A percentile compares a stretch with the other conserved stretches of the same genome.
These are phyloP conservation scores for Flammula alnicola DNA, from an alignment of 1,284 basidiomycete species.

Conservation along the genomic window DNA sequence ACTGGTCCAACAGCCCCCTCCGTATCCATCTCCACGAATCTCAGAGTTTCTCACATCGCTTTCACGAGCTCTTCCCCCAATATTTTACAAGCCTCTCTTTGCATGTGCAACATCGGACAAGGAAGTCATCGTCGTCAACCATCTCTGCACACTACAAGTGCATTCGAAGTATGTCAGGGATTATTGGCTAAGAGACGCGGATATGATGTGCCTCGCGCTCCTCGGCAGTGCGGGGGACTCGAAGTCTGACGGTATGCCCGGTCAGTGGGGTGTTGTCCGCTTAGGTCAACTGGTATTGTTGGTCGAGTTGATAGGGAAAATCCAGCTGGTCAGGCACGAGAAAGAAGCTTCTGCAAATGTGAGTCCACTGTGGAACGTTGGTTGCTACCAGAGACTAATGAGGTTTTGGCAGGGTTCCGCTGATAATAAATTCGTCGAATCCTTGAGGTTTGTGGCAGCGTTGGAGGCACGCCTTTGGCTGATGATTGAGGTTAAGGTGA, in stretches of 20 bases:
- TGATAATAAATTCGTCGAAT: slow-evolving; percentile 40
- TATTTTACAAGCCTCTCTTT: slow-evolving; percentile 80
- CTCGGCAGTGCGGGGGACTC: slow-evolving; percentile 53
- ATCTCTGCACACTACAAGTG: slow-evolving; percentile 58
- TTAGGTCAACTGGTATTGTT: slow-evolving; percentile 70
- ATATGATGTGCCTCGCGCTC: slow-evolving; percentile 78
- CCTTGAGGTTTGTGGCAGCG: slow-evolving; percentile 54
- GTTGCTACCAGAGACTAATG: too few relatives aligned
- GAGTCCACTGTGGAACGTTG: too few relatives aligned
- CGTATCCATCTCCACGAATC: slow-evolving; percentile 47
- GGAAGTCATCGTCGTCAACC: slow-evolving; percentile 57
- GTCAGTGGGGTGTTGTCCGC: slow-evolving; percentile 51
- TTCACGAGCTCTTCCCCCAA: slow-evolving; percentile 59
- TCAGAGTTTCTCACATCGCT: slow-evolving; percentile 54
- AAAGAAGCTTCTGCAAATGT: slow-evolving; percentile 44
- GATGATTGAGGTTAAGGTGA: slow-evolving; percentile 66
- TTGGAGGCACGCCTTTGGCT: slow-evolving; percentile 64
- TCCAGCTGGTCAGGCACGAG: slow-evolving; percentile 48
- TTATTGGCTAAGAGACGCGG: slow-evolving; percentile 74
- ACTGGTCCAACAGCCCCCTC: slow-evolving; percentile 54
- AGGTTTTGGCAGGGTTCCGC: too few relatives aligned
- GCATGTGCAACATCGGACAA: slow-evolving; percentile 67
- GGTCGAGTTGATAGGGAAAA: slow-evolving; percentile 62
- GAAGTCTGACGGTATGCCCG: slow-evolving; percentile 29
- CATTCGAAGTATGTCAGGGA: slow-evolving; percentile 59